Conservation (phyloP, 1,284 basidiomycete genomes). For the Microbotryum silenes-acaulis region DNA sequence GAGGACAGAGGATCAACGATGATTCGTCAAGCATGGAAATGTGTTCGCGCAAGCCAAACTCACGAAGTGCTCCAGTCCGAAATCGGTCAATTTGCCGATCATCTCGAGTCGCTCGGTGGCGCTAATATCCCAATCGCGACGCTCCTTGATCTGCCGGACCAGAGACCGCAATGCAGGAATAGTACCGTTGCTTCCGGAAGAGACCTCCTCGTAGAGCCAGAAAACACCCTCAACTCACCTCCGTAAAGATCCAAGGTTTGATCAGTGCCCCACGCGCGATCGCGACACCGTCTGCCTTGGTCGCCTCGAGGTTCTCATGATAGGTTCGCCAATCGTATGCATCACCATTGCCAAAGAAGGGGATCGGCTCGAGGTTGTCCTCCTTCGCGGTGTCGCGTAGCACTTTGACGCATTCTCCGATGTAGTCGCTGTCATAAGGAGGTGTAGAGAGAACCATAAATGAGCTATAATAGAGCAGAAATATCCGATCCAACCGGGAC, state of each 20-base stretch:
- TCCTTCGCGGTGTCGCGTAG: constrained; percentile 72
- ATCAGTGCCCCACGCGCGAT: constrained; percentile 88
- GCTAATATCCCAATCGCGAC: constrained; percentile 84
- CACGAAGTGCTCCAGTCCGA: constrained; percentile 36
- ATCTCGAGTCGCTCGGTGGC: constrained; percentile 82
- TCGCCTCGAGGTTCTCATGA: constrained; percentile 64
- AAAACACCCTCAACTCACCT: constrained; percentile 39
- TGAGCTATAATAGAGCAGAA: not conserved
- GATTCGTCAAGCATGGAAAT: no score
- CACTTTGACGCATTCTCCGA: constrained; percentile 73
- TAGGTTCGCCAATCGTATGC: constrained; percentile 81
- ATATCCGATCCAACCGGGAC: constrained; percentile 38
- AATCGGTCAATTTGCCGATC: constrained; percentile 63
- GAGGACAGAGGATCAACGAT: no score
- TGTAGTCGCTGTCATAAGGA: constrained; percentile 43
- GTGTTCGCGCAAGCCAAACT: not conserved
- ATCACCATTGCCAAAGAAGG: constrained; percentile 94
- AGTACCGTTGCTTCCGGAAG: no score
- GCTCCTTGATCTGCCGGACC: constrained; percentile 59
- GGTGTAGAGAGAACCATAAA: not conserved
- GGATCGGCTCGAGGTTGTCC: constrained; percentile 67
- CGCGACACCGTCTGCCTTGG: constrained; percentile 90
- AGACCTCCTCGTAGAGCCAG: no score
- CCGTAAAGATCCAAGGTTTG: constrained; percentile 95
- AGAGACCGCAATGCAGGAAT: no score